phyloP scores from a whole-genome alignment of 208 protist genomes.

The Trypanosoma rangeli region DNA sequence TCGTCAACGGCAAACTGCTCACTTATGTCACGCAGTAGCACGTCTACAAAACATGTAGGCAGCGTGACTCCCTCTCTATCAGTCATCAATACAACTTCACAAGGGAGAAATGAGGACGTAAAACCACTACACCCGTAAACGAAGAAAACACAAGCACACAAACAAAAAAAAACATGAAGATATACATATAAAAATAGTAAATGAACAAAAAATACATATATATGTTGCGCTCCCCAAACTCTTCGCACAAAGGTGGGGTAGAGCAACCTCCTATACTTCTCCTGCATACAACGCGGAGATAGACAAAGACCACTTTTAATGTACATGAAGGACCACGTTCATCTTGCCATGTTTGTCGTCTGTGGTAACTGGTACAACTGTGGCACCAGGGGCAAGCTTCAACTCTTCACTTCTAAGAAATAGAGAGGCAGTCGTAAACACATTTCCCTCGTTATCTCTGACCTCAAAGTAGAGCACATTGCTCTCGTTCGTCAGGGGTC shows the following conservation, averaged over 20 bases:
- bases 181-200: no score
- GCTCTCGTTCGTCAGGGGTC: conserved; percentile 3
- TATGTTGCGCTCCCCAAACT: no score
- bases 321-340: conserved; percentile 29
- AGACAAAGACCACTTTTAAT: neutral
- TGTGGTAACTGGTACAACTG: conserved; percentile 26
- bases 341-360: conserved; percentile 25
- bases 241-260: no score
- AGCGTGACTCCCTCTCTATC: conserved; percentile 11
- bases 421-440: conserved; percentile 30
- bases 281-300: neutral
- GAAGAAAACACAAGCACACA: no score
- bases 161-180: conserved; percentile 9
- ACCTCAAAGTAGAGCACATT: conserved; percentile 34
- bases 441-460: conserved; percentile 8
- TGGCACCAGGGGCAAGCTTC: neutral
- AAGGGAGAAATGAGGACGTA: conserved; percentile 2
- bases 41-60: conserved; percentile 31
- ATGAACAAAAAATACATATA: no score
- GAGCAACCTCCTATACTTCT: neutral
- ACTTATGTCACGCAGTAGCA: conserved; percentile 41
- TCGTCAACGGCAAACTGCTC: conserved; percentile 42
- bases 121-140: neutral
- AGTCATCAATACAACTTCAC: conserved; percentile 7
- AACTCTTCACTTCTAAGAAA: conserved; percentile 21